Conservation (phyloP, 441 rosid genomes). For the Arabidopsis hybrid region DNA sequence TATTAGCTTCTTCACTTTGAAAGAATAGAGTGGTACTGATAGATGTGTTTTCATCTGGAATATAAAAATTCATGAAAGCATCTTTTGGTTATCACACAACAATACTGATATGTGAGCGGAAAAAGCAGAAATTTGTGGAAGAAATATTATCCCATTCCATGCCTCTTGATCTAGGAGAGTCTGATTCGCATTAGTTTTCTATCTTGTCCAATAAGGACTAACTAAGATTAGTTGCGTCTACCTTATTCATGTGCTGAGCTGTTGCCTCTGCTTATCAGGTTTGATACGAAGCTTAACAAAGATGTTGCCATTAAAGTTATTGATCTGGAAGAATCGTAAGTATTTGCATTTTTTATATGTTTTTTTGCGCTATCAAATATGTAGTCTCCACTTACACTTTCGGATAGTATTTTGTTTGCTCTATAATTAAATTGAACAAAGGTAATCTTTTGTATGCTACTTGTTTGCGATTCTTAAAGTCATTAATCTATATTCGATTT, state of each 20-base stretch:
- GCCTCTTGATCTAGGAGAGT: conserved; percentile 19
- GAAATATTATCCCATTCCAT: not conserved
- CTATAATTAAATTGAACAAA: conserved; percentile 1
- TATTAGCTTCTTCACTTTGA: not conserved
- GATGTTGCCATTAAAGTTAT: conserved; percentile 99
- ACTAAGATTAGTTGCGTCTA: conserved; percentile 3
- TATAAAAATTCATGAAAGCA: not conserved
- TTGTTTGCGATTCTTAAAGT: conserved; percentile 5
- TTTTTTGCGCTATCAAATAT: conserved; percentile 25
- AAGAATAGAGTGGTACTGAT: conserved; percentile 5
- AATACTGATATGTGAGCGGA: not conserved
- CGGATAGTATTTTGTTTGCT: not conserved
- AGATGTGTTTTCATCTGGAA: not conserved
- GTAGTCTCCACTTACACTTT: conserved; percentile 16
- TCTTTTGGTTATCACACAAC: conserved; percentile 1
- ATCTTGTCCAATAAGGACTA: not conserved
- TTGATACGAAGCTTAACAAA: conserved; percentile 93
- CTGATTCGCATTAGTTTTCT: not conserved
- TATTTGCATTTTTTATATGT: conserved; percentile 34
- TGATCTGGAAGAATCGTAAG: conserved; percentile 99
- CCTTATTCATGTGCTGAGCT: conserved; percentile 22
- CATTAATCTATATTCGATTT: conserved; percentile 1
- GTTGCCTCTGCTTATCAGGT: conserved; percentile 62
- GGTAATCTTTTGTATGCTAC: conserved; percentile 10
- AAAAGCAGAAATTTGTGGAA: not conserved